Evolutionary conservation across 441 rosid species (phyloP), one percentile per base, ranked within the genome.

Genomic region (Corymbia calophylla): DNA sequence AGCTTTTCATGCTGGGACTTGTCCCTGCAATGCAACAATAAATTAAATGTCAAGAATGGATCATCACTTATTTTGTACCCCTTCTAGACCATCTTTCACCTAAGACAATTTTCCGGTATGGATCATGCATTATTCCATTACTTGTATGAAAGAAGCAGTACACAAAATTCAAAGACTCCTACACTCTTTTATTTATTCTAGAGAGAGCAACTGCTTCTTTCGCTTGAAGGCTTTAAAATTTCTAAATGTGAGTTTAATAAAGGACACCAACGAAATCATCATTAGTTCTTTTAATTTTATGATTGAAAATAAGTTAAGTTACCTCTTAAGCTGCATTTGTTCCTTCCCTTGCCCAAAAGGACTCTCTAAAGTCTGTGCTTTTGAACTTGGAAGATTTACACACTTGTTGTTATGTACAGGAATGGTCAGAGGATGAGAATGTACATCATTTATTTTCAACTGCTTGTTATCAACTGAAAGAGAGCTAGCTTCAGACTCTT

Each of bases 401-500:
- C 91, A 90, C 89, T 90, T 91, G 89, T 87, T 91, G 88, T 88
- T 92, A 91, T 93, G 91, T 91, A 91, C 94, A 94, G 92, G 91
- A 92, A 87, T 93, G 91, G 90, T 90, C 89, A 90, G 88, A 39
- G 95, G 89, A 90, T 92, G 95, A 32, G 98, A 96, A 92, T 95
- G 94, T 60, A 95, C 97, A 91, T 95, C 97, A 88, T 93, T 95
- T 90, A 91, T 86, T 53, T 93, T 89, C 86, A 91, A 93, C 25
- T 89, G 94, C 86, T 95, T 97, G 92, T 95, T 95, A 93, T 98
- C 99, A 89, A 96, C 94, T 4, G 99, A 96, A 86, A 97, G 95
- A 39, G 99, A 98, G 92, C 99, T 98, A 87, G 98, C 97, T 94
- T 97, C 99, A 62, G 99, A 98, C 92, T 98, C 99, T 92, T 98